Percentiles rank a stretch among this genome's conserved stretches.
phyloP scores from a whole-genome alignment of 768 basidiomycete genomes.

The Mycena vitilis region DNA sequence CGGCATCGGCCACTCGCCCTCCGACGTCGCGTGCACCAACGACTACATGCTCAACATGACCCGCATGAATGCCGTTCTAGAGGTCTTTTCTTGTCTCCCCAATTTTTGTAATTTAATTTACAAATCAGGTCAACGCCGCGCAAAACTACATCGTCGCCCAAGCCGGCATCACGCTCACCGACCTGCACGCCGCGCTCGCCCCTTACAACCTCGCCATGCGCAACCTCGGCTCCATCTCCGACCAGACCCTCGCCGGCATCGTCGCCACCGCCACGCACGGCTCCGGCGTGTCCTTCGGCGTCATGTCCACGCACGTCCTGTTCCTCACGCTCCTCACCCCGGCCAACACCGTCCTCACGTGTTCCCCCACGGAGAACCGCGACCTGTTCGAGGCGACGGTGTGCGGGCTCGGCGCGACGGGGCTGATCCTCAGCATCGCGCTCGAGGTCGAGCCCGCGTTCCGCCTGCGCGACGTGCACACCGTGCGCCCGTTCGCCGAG shows the following conservation, averaged over 20 bases:
- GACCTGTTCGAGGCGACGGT: slow-evolving; percentile 92
- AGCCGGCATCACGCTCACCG: slow-evolving; percentile 82
- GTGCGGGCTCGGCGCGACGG: slow-evolving; percentile 92
- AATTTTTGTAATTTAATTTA: not conserved
- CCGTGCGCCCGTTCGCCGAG: slow-evolving; percentile 71
- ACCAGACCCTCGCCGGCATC: slow-evolving; percentile 93
- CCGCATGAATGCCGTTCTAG: slow-evolving; percentile 59
- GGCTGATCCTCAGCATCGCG: slow-evolving; percentile 83
- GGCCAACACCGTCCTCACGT: slow-evolving; percentile 74
- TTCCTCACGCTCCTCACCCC: slow-evolving; percentile 83
- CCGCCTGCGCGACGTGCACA: slow-evolving; percentile 79
- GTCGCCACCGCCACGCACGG: slow-evolving; percentile 97
- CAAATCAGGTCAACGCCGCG: slow-evolving; percentile 73
- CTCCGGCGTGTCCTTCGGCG: slow-evolving; percentile 81
- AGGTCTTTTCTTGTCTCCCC: slow-evolving; percentile 7
- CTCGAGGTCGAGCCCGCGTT: slow-evolving; percentile 87
- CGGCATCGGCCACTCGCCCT: slow-evolving; percentile 93
- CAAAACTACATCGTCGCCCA: slow-evolving; percentile 77
- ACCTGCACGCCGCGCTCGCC: slow-evolving; percentile 77
- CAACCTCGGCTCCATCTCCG: slow-evolving; percentile 95
- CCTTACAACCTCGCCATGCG: slow-evolving; percentile 82
- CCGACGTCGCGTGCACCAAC: slow-evolving; percentile 91
- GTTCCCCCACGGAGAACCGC: slow-evolving; percentile 68
- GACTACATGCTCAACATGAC: slow-evolving; percentile 89
- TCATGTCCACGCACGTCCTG: slow-evolving; percentile 84